Percentiles rank a stretch among this genome's conserved stretches.
Evolutionary conservation across 257 asterid species (phyloP).

Genomic region (Lantana camara): DNA sequence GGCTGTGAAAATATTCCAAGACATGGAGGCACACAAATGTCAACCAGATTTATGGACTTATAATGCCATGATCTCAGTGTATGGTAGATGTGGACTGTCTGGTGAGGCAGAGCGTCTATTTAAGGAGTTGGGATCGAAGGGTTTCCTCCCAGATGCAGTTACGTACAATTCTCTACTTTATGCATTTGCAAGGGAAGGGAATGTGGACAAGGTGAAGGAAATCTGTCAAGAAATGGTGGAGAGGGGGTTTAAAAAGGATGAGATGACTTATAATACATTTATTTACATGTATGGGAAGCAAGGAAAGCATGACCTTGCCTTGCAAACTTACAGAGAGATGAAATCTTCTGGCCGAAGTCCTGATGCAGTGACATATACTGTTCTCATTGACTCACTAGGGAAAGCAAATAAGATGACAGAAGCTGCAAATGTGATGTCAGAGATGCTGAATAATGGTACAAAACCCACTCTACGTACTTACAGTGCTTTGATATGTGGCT

Average conservation of each 20-base stretch:
- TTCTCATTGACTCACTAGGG: slow-evolving; percentile 87
- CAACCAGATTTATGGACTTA: slow-evolving; percentile 99
- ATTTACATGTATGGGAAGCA: slow-evolving; percentile 82
- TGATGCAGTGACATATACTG: slow-evolving; percentile 92
- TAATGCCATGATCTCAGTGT: slow-evolving; percentile 93
- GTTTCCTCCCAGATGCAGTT: slow-evolving; percentile 87
- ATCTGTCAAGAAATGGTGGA: slow-evolving; percentile 77
- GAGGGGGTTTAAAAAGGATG: slow-evolving; percentile 84
- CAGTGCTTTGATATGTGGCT: slow-evolving; percentile 95
- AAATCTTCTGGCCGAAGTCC: slow-evolving; percentile 73
- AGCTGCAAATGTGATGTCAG: slow-evolving; percentile 87
- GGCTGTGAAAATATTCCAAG: slow-evolving; percentile 73
- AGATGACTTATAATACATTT: slow-evolving; percentile 92
- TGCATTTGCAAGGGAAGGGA: slow-evolving; percentile 92
- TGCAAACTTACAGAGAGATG: slow-evolving; percentile 74
- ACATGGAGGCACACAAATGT: slow-evolving; percentile 72
- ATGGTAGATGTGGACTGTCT: slow-evolving; percentile 81
- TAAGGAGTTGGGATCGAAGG: slow-evolving; percentile 62
- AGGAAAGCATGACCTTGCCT: slow-evolving; percentile 72
- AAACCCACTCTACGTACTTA: slow-evolving; percentile 85
- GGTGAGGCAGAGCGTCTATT: slow-evolving; percentile 79
- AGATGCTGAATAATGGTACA: slow-evolving; percentile 74
- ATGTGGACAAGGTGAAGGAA: slow-evolving; percentile 65
- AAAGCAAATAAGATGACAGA: slow-evolving; percentile 78
- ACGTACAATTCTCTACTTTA: slow-evolving; percentile 86